Percentiles rank a stretch among this genome's conserved stretches.
Evolutionary conservation across 2,329 filamentous ascomycete genomes (phyloP).

Genomic region (Stachybotrys elegans): DNA sequence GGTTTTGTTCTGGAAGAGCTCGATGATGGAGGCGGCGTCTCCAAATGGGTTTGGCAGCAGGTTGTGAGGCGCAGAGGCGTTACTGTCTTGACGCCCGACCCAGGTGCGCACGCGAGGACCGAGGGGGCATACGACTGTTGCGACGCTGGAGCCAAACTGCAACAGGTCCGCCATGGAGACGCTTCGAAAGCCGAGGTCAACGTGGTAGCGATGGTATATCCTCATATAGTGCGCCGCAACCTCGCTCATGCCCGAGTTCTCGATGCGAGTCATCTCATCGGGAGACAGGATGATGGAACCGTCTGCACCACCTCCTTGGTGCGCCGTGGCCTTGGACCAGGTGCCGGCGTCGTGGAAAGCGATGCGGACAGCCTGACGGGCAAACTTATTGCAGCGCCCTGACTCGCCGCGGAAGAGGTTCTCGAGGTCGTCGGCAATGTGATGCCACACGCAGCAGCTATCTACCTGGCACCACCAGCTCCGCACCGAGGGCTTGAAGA

Average conservation of each 20-base stretch:
- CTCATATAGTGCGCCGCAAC: slow-evolving; percentile 30
- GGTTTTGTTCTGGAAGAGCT: slow-evolving; percentile 43
- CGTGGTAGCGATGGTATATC: slow-evolving; percentile 30
- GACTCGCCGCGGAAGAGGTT: slow-evolving; percentile 22
- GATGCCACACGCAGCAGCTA: slow-evolving; percentile 34
- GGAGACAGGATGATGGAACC: slow-evolving; percentile 32
- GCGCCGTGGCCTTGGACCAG: slow-evolving; percentile 26
- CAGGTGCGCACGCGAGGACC: slow-evolving; percentile 37
- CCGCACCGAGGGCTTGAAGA: slow-evolving; percentile 8
- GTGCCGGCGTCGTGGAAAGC: slow-evolving; percentile 39
- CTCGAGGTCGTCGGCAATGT: slow-evolving; percentile 29
- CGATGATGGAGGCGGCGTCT: slow-evolving; percentile 34
- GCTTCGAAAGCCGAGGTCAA: slow-evolving; percentile 10
- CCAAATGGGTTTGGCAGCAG: slow-evolving; percentile 35
- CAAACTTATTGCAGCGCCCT: slow-evolving; percentile 31
- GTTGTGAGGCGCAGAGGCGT: slow-evolving; percentile 27
- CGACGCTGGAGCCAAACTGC: slow-evolving; percentile 41
- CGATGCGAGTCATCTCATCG: slow-evolving; percentile 23
- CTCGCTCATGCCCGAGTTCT: slow-evolving; percentile 39
- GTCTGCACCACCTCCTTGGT: slow-evolving; percentile 33
- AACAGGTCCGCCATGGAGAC: slow-evolving; percentile 47
- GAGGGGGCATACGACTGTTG: slow-evolving; percentile 20
- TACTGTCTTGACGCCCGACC: slow-evolving; percentile 40
- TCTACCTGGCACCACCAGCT: slow-evolving; percentile 19
- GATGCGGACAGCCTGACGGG: slow-evolving; percentile 34